phyloP scores from a whole-genome alignment of 352 stramenopile genomes.

The Globisporangium spinosum region DNA sequence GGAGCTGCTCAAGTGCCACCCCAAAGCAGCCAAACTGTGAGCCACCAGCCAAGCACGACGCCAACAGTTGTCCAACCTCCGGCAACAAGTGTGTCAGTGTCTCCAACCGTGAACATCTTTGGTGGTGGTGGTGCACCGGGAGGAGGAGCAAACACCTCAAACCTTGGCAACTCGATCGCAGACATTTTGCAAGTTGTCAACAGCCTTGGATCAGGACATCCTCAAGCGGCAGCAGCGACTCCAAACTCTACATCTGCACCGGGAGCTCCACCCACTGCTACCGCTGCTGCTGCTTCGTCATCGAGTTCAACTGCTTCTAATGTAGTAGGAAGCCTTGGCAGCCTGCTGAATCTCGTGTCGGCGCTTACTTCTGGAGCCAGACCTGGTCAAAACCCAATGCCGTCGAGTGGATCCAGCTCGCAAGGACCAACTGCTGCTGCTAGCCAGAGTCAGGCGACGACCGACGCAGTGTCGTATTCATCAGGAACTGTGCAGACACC shows the following conservation, averaged over 20 bases:
- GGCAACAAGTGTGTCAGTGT: neutral
- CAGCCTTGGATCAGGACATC: neutral
- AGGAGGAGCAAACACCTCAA: neutral
- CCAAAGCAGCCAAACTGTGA: neutral
- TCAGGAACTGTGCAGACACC: neutral
- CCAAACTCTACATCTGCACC: neutral
- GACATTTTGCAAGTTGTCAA: conserved; percentile 13
- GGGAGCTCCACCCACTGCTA: neutral
- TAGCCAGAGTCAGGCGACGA: neutral
- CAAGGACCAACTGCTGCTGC: neutral
- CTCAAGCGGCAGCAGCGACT: neutral
- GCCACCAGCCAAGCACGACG: neutral
- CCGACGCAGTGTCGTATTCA: neutral
- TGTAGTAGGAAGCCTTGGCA: neutral
- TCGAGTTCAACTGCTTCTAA: conserved; percentile 2
- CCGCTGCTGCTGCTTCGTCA: neutral
- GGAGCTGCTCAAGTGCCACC: neutral
- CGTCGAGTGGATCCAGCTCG: neutral
- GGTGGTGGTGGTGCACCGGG: neutral
- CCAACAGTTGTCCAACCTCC: neutral
- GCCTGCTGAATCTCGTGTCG: conserved; percentile 16
- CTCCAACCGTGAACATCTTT: conserved; percentile 18
- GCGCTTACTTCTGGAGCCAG: conserved; percentile 5
- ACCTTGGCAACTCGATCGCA: conserved; percentile 16
- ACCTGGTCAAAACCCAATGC: neutral